Conservation (phyloP, 208 protist genomes). For the Leishmania lainsoni region DNA sequence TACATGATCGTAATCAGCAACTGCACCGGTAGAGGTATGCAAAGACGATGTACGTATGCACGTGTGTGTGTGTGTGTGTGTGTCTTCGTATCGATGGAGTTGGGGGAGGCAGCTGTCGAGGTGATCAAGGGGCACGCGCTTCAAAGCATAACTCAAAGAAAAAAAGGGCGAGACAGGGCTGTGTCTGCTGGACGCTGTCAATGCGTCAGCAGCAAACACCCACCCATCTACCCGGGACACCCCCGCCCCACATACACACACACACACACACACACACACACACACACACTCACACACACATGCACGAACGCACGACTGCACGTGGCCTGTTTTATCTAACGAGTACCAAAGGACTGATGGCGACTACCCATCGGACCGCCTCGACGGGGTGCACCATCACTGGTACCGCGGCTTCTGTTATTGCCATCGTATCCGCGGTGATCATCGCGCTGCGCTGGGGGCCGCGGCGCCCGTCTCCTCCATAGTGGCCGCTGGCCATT, state of each 20-base stretch:
- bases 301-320: background rate
- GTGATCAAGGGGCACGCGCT: background rate
- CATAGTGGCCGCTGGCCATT: conserved; percentile 10
- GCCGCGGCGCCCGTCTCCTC: conserved; percentile 10
- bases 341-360: conserved; percentile 25
- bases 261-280: background rate
- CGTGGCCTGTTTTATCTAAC: background rate
- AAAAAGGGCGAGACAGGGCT: background rate
- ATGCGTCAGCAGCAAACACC: background rate
- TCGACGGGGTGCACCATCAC: conserved; percentile 20
- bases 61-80: background rate
- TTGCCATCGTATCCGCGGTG: conserved; percentile 6
- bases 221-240: too few relatives aligned
- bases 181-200: background rate
- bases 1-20: background rate
- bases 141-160: background rate
- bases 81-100: background rate
- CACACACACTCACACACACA: background rate
- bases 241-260: too few relatives aligned
- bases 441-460: conserved; percentile 1
- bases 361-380: conserved; percentile 24
- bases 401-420: background rate
- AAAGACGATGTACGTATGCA: background rate
- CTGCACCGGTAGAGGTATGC: background rate
- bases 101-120: background rate